Percentiles rank a stretch among this genome's conserved stretches.
Conservation (phyloP, 768 basidiomycete species). For the Piloderma croceum region DNA sequence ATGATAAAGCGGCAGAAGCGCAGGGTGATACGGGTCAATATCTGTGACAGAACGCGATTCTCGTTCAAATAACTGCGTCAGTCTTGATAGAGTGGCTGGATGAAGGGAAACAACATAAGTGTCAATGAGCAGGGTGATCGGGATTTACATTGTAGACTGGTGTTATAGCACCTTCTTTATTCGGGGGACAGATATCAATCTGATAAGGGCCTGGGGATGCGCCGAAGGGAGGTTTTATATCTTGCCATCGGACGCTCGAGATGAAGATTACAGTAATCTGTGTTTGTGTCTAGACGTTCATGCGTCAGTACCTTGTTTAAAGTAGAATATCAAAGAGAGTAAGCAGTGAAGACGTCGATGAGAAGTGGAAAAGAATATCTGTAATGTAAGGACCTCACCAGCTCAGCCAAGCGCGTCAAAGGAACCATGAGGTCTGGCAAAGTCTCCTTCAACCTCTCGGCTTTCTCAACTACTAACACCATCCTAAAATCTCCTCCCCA, state of each 20-base stretch:
- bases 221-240: slow-evolving; percentile 63
- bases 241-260: slow-evolving; percentile 65
- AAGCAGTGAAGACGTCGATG: not conserved
- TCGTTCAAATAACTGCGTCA: no score
- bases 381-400: slow-evolving; percentile 40
- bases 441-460: slow-evolving; percentile 57
- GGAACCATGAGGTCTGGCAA: slow-evolving; percentile 67
- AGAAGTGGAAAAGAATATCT: not conserved
- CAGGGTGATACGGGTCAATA: slow-evolving; percentile 43
- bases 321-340: slow-evolving; percentile 1
- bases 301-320: slow-evolving; percentile 1
- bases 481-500: slow-evolving; percentile 34
- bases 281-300: slow-evolving; percentile 43
- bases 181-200: slow-evolving; percentile 46
- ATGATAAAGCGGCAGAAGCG: slow-evolving; percentile 53
- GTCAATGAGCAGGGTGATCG: slow-evolving; percentile 51
- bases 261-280: slow-evolving; percentile 58
- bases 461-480: slow-evolving; percentile 61
- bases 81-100: no score
- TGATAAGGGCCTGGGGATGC: slow-evolving; percentile 71
- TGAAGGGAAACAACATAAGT: slow-evolving; percentile 63
- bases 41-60: slow-evolving; percentile 9
- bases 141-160: slow-evolving; percentile 13
- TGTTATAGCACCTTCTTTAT: slow-evolving; percentile 48
- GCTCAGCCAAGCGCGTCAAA: slow-evolving; percentile 61